These are phyloP conservation scores for Cryptosporidium sp. DNA, from an alignment of 169 alveolate genomes.

Conservation along the genomic window DNA sequence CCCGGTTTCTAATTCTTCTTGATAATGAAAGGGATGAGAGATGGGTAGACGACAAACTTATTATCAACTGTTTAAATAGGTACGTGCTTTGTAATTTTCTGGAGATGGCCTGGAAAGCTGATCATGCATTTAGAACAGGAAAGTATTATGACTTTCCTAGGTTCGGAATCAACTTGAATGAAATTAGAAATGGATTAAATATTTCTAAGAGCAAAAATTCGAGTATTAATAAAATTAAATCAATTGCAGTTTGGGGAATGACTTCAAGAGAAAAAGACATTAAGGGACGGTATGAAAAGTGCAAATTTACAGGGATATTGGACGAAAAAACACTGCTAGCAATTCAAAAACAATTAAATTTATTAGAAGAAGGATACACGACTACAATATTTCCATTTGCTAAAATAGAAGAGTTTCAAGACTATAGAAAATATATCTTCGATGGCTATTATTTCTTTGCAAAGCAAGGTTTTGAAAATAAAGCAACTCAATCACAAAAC, in stretches of 20 bases:
- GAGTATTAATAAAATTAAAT: background rate
- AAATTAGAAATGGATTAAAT: background rate
- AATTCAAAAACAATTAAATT: conserved; percentile 33
- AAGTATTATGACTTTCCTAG: conserved; percentile 60
- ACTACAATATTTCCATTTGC: conserved; percentile 34
- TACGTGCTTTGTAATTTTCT: conserved; percentile 27
- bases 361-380: conserved; percentile 12
- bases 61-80: conserved; percentile 47
- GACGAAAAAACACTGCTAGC: conserved; percentile 17
- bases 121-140: conserved; percentile 54
- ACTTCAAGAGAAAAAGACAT: background rate
- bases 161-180: conserved; percentile 41
- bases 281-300: background rate
- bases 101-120: conserved; percentile 73
- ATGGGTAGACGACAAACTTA: conserved; percentile 57
- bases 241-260: conserved; percentile 33
- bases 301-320: conserved; percentile 29
- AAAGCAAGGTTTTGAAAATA: conserved; percentile 62
- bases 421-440: conserved; percentile 36
- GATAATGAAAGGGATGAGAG: conserved; percentile 9
- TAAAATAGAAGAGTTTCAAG: conserved; percentile 47
- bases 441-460: conserved; percentile 64
- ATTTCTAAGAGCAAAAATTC: background rate
- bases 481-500: conserved; percentile 55
- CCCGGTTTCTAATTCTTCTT: conserved; percentile 52